phyloP scores from a whole-genome alignment of 225 moss, liverwort and hornwort species.

The Sphagnum tenellum region DNA sequence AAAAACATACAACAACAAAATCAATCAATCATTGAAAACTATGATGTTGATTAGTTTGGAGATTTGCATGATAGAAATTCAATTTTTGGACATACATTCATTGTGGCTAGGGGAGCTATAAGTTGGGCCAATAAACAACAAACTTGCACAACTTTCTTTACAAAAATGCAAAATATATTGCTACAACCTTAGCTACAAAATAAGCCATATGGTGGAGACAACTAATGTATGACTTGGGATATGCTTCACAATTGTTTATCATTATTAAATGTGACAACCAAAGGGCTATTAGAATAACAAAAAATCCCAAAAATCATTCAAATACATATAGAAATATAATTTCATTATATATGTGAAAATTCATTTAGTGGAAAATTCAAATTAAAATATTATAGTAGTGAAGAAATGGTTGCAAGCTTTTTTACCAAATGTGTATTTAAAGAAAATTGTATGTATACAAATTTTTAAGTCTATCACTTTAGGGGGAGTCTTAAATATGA shows the following conservation, averaged over 20 bases:
- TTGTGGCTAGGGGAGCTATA: not conserved
- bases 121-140: slow-evolving; percentile 1
- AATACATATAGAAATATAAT: slow-evolving; percentile 2
- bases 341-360: slow-evolving; percentile 1
- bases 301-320: slow-evolving; percentile 2
- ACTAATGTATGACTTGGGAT: not conserved
- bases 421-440: not conserved
- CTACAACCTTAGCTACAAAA: not conserved
- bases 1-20: not conserved
- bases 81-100: not conserved
- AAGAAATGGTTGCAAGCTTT: not conserved
- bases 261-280: slow-evolving; percentile 3
- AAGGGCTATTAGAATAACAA: not conserved
- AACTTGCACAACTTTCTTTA: not conserved
- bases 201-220: slow-evolving; percentile 2
- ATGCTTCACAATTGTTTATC: not conserved
- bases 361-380: not conserved
- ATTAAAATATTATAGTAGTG: not conserved
- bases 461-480: not conserved
- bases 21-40: not conserved
- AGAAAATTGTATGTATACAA: not conserved
- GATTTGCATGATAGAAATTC: not conserved
- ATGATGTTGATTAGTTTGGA: not conserved
- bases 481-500: not conserved
- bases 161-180: slow-evolving; percentile 1